Evolutionary conservation across 2,329 filamentous ascomycete species (phyloP), one percentile per base, ranked within the genome.

Genomic region (Elsinoe arachidis): DNA sequence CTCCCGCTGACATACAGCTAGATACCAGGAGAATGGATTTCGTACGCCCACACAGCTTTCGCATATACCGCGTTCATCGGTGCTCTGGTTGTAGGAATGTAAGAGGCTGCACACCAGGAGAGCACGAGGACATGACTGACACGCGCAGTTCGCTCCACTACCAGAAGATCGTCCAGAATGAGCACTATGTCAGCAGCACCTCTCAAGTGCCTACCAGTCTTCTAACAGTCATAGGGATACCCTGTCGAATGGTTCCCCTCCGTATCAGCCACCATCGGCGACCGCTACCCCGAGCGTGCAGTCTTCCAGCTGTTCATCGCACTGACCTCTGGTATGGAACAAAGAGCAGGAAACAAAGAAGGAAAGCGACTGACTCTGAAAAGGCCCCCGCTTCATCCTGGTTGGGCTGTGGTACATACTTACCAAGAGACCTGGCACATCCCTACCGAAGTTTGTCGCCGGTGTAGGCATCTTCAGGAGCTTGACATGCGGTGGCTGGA

Each of bases 291-390:
- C 55, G 93, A 99, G 74, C 86, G 93, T 60, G 95, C 93, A 14
- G 87, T 97, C 67, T 99, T 99, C 72, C 92, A 95, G 82, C 73
- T 99, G 63, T 96, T 97, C 70, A 99, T 99, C 70, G 92, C 92
- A 60, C 85, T 99, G 60, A 96, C 92, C 34, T 96, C 93, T 44
- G 88, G 88, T 85, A 26, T 33, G 51, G 14, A 35, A 34, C 34
- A 47, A 59, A 49, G 44, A 55, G 34, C 15, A 21, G 21, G 5
- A 17, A 26, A 47, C 19, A 33, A 37, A 34, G 30, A 59, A 56
- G 49, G 57, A 30, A 37, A 23, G 54, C 9, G 26, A 43, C 56
- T 58, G 47, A 60, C 15, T 30, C n/a, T 10, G 21, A 35, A 33
- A 60, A 88, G 90, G 91, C 59, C 92, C 93, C 67, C 85, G 93